A percentile compares a stretch with the other conserved stretches of the same genome.
These are phyloP conservation scores for Micractinium conductrix DNA, from an alignment of 139 green algal genomes.

Conservation along the genomic window DNA sequence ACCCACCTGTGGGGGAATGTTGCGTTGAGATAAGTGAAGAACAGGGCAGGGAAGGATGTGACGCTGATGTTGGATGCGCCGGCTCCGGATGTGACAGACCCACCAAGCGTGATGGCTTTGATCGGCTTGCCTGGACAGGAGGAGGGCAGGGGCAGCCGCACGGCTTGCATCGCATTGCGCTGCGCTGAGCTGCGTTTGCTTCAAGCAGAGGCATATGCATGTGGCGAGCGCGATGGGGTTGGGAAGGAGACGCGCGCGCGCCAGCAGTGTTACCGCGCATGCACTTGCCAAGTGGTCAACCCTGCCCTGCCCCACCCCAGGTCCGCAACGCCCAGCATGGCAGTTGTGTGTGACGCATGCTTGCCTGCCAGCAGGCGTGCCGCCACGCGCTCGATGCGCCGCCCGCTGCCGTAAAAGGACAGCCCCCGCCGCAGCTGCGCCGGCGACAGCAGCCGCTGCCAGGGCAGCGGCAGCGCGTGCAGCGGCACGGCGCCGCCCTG, in stretches of 20 bases:
- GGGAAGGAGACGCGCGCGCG: too few species aligned
- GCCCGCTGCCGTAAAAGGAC: background rate
- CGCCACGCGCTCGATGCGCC: constrained; percentile 3
- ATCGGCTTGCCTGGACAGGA: too few species aligned
- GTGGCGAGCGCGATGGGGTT: too few species aligned
- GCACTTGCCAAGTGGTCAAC: too few species aligned
- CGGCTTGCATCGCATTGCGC: too few species aligned
- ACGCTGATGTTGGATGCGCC: background rate
- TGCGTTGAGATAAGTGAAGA: constrained; percentile 16
- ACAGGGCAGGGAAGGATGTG: background rate
- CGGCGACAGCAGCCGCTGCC: background rate
- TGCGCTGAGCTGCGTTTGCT: too few species aligned
- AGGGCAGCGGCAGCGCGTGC: constrained; percentile 7
- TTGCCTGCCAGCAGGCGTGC: constrained; percentile 4
- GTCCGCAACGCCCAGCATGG: too few species aligned
- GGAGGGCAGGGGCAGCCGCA: too few species aligned
- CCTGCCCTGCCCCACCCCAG: too few species aligned
- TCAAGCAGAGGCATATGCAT: too few species aligned
- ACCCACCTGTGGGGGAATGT: constrained; percentile 18
- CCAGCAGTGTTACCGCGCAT: too few species aligned
- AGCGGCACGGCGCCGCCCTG: background rate
- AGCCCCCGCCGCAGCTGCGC: background rate
- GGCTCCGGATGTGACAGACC: background rate
- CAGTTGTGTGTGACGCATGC: constrained; percentile 1
- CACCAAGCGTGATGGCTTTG: too few species aligned